Base-by-base conservation (phyloP, 73 alveolate genomes). In the Paramecium pentaurelia region DNA sequence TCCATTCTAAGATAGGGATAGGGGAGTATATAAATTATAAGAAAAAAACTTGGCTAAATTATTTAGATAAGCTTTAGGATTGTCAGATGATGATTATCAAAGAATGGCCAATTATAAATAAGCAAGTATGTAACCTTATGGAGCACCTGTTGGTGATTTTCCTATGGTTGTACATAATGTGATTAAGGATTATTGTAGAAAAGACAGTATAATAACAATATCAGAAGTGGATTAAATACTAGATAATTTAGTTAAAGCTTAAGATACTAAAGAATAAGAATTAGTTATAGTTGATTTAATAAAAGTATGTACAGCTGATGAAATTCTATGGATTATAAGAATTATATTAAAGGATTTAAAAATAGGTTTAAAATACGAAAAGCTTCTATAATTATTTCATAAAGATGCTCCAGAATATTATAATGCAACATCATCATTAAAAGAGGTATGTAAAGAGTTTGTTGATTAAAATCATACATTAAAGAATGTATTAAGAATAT, bases 141-240 rank as follows among this genome's bases (percentile, higher is more conserved):
- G 96, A 1, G 95, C 98, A 1, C 99, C 99, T 1, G 97, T 97
- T 8, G 99, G 99, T 10, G 99, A 97, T 73, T 98, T 96, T 93
- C 98, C 97, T 14, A 98, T 95, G 58, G 97, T 97, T 58, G 92
- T 98, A 27, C 95, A 94, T 58, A 93, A 47, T 86, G 95, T 98
- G 3, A 71, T 98, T 54, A 40, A 90, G 83, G 97, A 95, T 28
- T 85, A 98, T 92, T 94, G 95, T 9, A 88, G 97, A 59, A 94
- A 83, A 59, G 92, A 96, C 14, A 45, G 97, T 3, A 90, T 85
- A 10, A 88, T 96, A 18, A 93, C 98, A n/a, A 92, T 98, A 2
- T 92, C 92, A 80, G 92, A 95, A n/a, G 94, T 98, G 10, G 98
- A 98, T 95, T 71, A 94, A 86, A 86, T 92, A 89, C 88, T 98